phyloP scores from a whole-genome alignment of 352 stramenopile genomes.

The Globisporangium irregulare region DNA sequence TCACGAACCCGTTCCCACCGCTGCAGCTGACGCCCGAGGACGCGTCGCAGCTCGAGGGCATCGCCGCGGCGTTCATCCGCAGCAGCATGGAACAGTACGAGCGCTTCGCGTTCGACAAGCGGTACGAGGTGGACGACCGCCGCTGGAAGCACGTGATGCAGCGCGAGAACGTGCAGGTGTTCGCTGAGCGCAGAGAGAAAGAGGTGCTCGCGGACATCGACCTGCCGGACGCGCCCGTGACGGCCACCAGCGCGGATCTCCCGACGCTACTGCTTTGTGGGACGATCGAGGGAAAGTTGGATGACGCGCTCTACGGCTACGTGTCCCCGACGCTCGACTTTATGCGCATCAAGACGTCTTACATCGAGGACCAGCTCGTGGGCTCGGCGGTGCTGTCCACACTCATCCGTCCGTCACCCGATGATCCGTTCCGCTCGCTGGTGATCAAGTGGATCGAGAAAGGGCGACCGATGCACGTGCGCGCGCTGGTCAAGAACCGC shows the following conservation, averaged over 20 bases:
- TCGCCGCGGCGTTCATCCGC: constrained; percentile 13
- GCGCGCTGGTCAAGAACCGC: constrained; percentile 44
- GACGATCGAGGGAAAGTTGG: constrained; percentile 43
- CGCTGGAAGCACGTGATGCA: constrained; percentile 14
- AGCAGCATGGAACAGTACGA: constrained; percentile 14
- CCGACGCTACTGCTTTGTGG: constrained; percentile 48
- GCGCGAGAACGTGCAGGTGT: constrained; percentile 7
- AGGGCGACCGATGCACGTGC: constrained; percentile 36
- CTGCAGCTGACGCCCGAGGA: constrained; percentile 14
- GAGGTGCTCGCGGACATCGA: neutral
- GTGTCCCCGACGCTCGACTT: constrained; percentile 31
- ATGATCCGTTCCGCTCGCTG: constrained; percentile 48
- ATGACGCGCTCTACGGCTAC: constrained; percentile 63
- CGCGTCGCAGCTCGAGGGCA: constrained; percentile 6
- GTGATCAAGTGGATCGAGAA: constrained; percentile 64
- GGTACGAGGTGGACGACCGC: constrained; percentile 7
- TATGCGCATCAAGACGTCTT: constrained; percentile 50
- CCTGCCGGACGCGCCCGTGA: neutral
- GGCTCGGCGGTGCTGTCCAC: constrained; percentile 50
- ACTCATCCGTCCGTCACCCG: constrained; percentile 33
- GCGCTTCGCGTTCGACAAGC: constrained; percentile 7
- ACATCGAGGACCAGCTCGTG: constrained; percentile 41
- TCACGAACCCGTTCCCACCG: constrained; percentile 14
- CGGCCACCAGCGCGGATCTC: constrained; percentile 21
- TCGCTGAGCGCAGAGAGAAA: constrained; percentile 4